Evolutionary conservation across 768 basidiomycete species (phyloP), one percentile per base, ranked within the genome.

Genomic region (Chalciporus chontae): DNA sequence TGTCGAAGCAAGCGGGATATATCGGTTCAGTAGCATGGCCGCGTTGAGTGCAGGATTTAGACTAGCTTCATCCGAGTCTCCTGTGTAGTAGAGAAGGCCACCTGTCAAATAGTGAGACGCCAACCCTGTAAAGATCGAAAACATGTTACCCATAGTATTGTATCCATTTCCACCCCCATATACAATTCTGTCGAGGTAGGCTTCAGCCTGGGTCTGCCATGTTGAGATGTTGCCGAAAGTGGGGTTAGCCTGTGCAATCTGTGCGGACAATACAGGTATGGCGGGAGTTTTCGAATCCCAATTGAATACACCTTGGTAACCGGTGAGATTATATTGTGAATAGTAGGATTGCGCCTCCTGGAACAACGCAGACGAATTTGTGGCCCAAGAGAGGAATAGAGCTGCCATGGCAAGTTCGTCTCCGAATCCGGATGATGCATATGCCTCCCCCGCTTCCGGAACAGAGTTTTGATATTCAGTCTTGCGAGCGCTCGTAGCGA

Each of bases 271-370:
- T 17, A 94, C 78, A 37, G 81, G 77, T 0, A 91, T 61, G 3
- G 84, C 94, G 1, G 90, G 86, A 1, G 78, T 80, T 65, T 90
- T 87, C 3, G 81, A 79, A 62, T 94, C 94, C 94, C 94, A 97
- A 64, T 94, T 94, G 69, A 93, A 88, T 5, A 87, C 82, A 2
- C 73, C 68, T 40, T 83, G 69, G 29, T 76, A 70, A 1, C 73
- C 73, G 3, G 68, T 65, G 0, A 94, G 73, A 19, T 73, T 65
- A 60, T 80, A 87, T 27, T 78, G 69, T 9, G 69, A 60, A 64
- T 83, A 92, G 61, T 80, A 80, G 7, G 70, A 63, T 61, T 81
- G 75, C 2, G 89, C 89, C 51, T 88, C 78, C 18, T 74, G 62
- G 59, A 83, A 90, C 47, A 79, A 72, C 3, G 72, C 66, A 8